Base-by-base conservation (phyloP, 2,329 filamentous ascomycete genomes). In the Apiospora koreana region DNA sequence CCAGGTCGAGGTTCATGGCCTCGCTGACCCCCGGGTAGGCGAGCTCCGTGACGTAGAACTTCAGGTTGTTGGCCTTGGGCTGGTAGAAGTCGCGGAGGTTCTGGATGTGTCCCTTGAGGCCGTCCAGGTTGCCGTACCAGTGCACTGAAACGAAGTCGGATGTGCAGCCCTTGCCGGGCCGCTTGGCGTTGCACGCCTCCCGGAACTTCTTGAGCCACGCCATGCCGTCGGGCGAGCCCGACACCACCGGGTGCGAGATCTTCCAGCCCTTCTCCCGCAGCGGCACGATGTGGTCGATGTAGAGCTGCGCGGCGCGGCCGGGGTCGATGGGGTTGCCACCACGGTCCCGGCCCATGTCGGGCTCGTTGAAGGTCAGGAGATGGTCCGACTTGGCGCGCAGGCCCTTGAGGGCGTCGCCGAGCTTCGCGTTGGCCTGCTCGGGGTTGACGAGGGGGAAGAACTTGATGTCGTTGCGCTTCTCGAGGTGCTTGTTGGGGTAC, bases 61-160 rank as follows among this genome's bases (percentile, higher is more conserved):
- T 71, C 3, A 80, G 50, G 8, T 73, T 69, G 1, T 68, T 68
- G 6, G 74, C 72, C 10, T 10, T 31, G 4, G 58, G 42, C 35
- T 35, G 23, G 73, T 84, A 84, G 58, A 81, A 83, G 0, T 78
- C 76, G 0, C 72, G 73, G 28, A 84, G 73, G 1, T 74, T 74
- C 0, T n/a, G n/a, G n/a, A 84, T 72, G 80, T 81, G 83, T 2
- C 76, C 75, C 0, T 75, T 72, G 1, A 84, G 75, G 5, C 82
- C 82, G 0, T 68, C 68, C 1, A 79, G 79, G n/a, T 80, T 76
- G 1, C 82, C 82, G 67, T 83, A 84, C 78, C 79, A 84, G 62
- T 84, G 82, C n/a, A 82, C 79, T 3, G 80, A 79, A 10, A 84
- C 77, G 38, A 84, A 84, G 66, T 84, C 82, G 0, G 78, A 73